Conservation (phyloP, 331 rosid genomes). For the Arachis monticola region DNA sequence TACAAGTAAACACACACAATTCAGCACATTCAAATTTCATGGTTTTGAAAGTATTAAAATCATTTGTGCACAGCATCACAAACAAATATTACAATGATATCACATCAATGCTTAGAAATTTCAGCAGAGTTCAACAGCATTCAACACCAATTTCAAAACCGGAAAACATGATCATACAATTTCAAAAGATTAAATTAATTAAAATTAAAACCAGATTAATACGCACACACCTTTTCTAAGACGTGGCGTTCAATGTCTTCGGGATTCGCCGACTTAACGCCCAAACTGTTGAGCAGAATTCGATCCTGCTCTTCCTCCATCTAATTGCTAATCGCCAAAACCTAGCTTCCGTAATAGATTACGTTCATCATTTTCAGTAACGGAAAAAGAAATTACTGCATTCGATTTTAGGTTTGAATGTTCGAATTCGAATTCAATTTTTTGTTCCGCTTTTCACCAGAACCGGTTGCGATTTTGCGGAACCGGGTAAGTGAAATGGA, state of each 20-base stretch:
- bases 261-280: constrained; percentile 80
- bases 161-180: constrained; percentile 12
- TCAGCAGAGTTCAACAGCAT: constrained; percentile 31
- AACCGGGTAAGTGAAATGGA: too few species aligned
- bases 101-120: background rate
- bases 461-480: background rate
- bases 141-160: background rate
- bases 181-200: background rate
- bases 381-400: background rate
- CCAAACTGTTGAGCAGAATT: constrained; percentile 68
- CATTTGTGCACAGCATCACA: background rate
- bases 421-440: background rate
- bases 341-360: constrained; percentile 19
- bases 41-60: background rate
- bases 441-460: background rate
- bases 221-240: constrained; percentile 58
- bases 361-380: background rate
- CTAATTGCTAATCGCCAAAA: background rate
- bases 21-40: background rate
- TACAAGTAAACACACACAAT: background rate
- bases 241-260: constrained; percentile 85
- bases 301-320: constrained; percentile 94
- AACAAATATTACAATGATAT: constrained; percentile 4
- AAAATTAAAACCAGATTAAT: background rate
- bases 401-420: background rate